Percentiles rank a stretch among this genome's conserved stretches.
Evolutionary conservation across 2,329 filamentous ascomycete genomes (phyloP).

Genomic region (Botrytis byssoidea): DNA sequence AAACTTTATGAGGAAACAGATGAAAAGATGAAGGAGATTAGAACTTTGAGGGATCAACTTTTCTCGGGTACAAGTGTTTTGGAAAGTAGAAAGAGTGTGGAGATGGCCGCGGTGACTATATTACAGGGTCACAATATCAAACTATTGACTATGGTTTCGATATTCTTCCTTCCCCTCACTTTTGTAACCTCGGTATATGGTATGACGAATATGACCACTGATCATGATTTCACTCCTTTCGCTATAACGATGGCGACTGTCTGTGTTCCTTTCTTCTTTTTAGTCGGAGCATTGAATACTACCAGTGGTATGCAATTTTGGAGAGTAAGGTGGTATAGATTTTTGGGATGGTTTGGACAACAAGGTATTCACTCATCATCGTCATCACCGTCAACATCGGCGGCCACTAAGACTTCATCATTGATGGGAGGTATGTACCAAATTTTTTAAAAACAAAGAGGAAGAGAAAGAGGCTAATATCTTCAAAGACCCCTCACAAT

Average conservation of each 20-base stretch:
- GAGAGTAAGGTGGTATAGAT: constrained; percentile 29
- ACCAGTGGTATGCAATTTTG: constrained; percentile 36
- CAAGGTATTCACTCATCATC: constrained; percentile 7
- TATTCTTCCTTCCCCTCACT: constrained; percentile 60
- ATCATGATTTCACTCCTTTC: constrained; percentile 47
- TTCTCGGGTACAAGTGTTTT: constrained; percentile 63
- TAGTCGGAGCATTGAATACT: constrained; percentile 48
- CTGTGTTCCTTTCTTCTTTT: constrained; percentile 51
- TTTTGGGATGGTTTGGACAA: constrained; percentile 17
- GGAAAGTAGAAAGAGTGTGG: constrained; percentile 59
- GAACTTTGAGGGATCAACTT: constrained; percentile 58
- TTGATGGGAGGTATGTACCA: not conserved
- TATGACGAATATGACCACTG: constrained; percentile 48
- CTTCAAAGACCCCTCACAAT: not conserved
- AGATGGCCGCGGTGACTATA: constrained; percentile 50
- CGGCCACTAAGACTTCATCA: not conserved
- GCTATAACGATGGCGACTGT: constrained; percentile 40
- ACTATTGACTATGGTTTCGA: constrained; percentile 51
- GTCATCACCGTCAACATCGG: not conserved
- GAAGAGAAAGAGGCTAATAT: not conserved
- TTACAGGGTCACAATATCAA: constrained; percentile 62
- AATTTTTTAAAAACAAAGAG: too few species aligned
- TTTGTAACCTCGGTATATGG: constrained; percentile 62
- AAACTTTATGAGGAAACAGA: constrained; percentile 45
- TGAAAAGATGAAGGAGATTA: constrained; percentile 51